Percentiles rank a stretch among this genome's conserved stretches.
These are phyloP conservation scores for Paecilomyces niveus DNA, from an alignment of 2,329 filamentous ascomycete species.

Conservation along the genomic window DNA sequence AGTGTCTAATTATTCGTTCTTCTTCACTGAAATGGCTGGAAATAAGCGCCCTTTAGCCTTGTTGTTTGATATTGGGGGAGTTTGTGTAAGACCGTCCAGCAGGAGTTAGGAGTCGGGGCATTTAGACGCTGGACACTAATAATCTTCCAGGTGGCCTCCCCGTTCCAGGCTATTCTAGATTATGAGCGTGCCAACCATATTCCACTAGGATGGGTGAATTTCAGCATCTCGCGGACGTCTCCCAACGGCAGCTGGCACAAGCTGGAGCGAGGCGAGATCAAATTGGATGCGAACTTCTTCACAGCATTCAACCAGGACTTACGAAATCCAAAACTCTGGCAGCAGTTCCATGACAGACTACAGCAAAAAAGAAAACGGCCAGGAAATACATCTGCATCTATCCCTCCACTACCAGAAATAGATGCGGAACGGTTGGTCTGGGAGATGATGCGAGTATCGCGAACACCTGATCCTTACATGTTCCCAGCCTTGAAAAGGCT, in stretches of 20 bases:
- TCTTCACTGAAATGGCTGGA: slow-evolving; percentile 26
- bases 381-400: slow-evolving; percentile 14
- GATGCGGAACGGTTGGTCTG: slow-evolving; percentile 77
- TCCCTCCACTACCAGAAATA: slow-evolving; percentile 62
- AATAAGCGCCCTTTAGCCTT: slow-evolving; percentile 60
- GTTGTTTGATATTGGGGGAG: slow-evolving; percentile 92
- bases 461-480: slow-evolving; percentile 76
- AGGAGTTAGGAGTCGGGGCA: neutral
- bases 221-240: slow-evolving; percentile 70
- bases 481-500: slow-evolving; percentile 70
- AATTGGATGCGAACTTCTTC: slow-evolving; percentile 70
- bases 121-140: slow-evolving; percentile 4
- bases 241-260: slow-evolving; percentile 81
- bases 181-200: slow-evolving; percentile 74
- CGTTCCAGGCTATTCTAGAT: slow-evolving; percentile 86
- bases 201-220: slow-evolving; percentile 85
- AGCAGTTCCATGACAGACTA: slow-evolving; percentile 44
- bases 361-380: slow-evolving; percentile 14
- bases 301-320: slow-evolving; percentile 68
- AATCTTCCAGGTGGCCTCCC: slow-evolving; percentile 65
- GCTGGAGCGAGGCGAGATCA: slow-evolving; percentile 76
- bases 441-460: slow-evolving; percentile 76
- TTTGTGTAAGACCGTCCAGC: slow-evolving; percentile 65
- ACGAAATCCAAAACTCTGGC: slow-evolving; percentile 60
- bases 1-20: neutral